A percentile compares a stretch with the other conserved stretches of the same genome.
These are phyloP conservation scores for Leishmania arabica DNA, from an alignment of 208 protist genomes.

Conservation along the genomic window DNA sequence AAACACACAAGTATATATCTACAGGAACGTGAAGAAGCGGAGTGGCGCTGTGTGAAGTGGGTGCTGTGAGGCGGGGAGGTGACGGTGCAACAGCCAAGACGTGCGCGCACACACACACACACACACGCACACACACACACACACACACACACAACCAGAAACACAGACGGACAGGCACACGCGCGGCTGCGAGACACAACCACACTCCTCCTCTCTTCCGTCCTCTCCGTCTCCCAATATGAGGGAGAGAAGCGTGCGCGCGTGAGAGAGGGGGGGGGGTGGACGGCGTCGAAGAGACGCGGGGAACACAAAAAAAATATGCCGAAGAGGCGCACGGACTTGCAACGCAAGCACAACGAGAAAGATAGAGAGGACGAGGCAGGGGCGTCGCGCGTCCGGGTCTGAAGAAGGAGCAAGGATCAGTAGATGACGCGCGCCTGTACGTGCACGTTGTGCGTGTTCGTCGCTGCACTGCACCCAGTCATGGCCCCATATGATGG, in stretches of 20 bases:
- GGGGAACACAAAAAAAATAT: background rate
- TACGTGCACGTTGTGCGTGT: background rate
- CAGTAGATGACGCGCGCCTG: background rate
- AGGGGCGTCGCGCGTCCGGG: background rate
- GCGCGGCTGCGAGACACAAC: too few relatives aligned
- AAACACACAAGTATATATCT: too few relatives aligned
- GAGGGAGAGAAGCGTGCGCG: background rate
- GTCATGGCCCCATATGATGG: background rate
- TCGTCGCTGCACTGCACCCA: background rate
- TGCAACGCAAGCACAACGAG: background rate
- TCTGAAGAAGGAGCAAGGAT: background rate
- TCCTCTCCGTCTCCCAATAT: background rate
- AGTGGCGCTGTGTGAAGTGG: too few relatives aligned
- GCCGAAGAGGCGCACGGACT: background rate
- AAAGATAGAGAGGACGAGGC: too few relatives aligned
- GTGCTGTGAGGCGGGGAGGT: too few relatives aligned
- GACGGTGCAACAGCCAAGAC: background rate
- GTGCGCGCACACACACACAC: background rate
- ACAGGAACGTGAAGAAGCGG: too few relatives aligned
- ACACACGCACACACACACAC: background rate
- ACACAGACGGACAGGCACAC: background rate
- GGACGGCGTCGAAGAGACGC: background rate
- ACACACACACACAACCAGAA: constrained; percentile 6
- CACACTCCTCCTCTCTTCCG: too few relatives aligned
- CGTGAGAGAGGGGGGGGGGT: background rate